A percentile compares a stretch with the other conserved stretches of the same genome.
Evolutionary conservation across 257 asterid genomes (phyloP).

Genomic region (Nemophila menziesii): DNA sequence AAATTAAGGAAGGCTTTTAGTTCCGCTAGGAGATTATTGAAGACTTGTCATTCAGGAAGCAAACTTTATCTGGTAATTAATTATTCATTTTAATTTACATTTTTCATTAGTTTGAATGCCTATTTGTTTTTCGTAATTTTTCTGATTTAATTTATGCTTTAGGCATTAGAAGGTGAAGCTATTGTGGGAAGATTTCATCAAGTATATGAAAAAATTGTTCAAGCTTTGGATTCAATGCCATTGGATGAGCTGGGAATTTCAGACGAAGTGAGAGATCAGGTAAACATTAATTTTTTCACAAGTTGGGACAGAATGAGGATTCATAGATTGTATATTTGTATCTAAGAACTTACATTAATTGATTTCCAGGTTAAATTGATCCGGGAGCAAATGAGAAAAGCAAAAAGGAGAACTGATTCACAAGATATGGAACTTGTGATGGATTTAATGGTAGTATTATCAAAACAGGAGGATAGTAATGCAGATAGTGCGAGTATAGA

Average conservation of each 20-base stretch:
- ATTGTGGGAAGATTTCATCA: constrained; percentile 49
- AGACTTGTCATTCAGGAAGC: constrained; percentile 66
- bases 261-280: constrained; percentile 70
- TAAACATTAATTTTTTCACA: constrained; percentile 1
- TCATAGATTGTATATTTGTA: not conserved
- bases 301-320: not conserved
- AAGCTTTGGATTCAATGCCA: constrained; percentile 69
- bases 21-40: constrained; percentile 59
- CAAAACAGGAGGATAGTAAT: constrained; percentile 46
- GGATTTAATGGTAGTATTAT: constrained; percentile 77
- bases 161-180: constrained; percentile 75
- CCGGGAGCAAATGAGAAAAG: constrained; percentile 43
- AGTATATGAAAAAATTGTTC: constrained; percentile 48
- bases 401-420: constrained; percentile 48
- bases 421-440: constrained; percentile 90
- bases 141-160: constrained; percentile 1
- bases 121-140: too few species aligned
- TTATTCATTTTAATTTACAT: not conserved
- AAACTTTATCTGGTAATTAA: constrained; percentile 59
- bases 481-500: constrained; percentile 61
- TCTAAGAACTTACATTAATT: not conserved
- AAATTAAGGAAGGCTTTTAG: constrained; percentile 48
- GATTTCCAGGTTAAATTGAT: constrained; percentile 50
- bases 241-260: constrained; percentile 66
- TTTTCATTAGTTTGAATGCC: not conserved